Percentiles rank a stretch among this genome's conserved stretches.
phyloP scores from a whole-genome alignment of 129 eudicot genomes.

The Heracleum sosnowskyi region DNA sequence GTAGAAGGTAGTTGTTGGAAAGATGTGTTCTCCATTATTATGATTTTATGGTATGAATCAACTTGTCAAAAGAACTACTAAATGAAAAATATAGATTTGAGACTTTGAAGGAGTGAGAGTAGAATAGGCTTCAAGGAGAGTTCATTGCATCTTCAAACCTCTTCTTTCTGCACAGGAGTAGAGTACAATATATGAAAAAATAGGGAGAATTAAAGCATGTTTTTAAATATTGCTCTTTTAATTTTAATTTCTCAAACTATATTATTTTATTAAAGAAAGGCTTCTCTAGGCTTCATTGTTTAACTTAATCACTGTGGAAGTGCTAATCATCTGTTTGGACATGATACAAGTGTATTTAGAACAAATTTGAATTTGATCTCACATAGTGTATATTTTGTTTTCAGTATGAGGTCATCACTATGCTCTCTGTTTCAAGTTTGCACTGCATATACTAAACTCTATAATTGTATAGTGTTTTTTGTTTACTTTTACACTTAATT shows the following conservation, averaged over 20 bases:
- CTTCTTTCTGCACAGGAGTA: not conserved
- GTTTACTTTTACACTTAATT: not conserved
- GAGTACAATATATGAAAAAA: not conserved
- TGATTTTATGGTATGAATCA: too few species aligned
- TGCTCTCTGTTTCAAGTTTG: not conserved
- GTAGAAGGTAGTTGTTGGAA: too few species aligned
- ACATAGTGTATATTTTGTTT: not conserved
- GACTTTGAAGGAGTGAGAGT: not conserved
- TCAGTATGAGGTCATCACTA: not conserved
- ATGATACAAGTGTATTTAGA: not conserved
- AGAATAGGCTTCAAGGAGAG: too few species aligned
- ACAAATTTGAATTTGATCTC: not conserved
- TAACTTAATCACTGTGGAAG: not conserved
- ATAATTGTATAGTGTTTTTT: not conserved
- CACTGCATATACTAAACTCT: not conserved
- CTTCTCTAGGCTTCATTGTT: not conserved
- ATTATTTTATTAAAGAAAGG: not conserved
- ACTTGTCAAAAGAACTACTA: too few species aligned
- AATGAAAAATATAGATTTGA: not conserved
- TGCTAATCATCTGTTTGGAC: not conserved
- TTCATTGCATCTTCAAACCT: not conserved
- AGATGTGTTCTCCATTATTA: too few species aligned
- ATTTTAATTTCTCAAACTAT: not conserved
- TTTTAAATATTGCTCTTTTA: not conserved
- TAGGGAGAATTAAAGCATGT: not conserved